Conservation (phyloP, 192 early-diverging fungal species). For the Coemansia nantahalensis region DNA sequence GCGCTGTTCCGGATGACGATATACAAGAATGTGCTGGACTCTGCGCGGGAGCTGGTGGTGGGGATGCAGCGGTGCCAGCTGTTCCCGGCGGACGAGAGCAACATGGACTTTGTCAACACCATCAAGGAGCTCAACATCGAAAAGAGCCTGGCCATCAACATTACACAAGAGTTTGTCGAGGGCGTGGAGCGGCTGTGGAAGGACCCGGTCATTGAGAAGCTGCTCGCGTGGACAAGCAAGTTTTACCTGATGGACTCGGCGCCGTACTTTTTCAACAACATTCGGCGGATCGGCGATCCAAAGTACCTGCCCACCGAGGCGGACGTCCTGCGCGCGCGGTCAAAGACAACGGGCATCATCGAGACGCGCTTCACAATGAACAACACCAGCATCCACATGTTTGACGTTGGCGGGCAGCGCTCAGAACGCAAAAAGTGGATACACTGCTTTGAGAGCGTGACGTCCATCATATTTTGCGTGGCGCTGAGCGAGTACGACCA, state of each 20-base stretch:
- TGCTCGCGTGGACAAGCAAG: slow-evolving; percentile 72
- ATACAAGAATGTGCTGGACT: slow-evolving; percentile 85
- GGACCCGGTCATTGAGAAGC: slow-evolving; percentile 63
- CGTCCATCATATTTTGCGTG: slow-evolving; percentile 93
- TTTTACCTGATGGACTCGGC: slow-evolving; percentile 93
- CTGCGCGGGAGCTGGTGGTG: slow-evolving; percentile 69
- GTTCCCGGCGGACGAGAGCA: slow-evolving; percentile 54
- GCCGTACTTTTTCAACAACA: slow-evolving; percentile 90
- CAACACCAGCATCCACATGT: slow-evolving; percentile 90
- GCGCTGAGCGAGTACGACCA: slow-evolving; percentile 94
- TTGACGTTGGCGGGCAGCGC: slow-evolving; percentile 98
- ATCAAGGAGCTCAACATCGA: slow-evolving; percentile 50
- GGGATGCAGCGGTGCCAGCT: slow-evolving; percentile 68
- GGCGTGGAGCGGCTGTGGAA: slow-evolving; percentile 71
- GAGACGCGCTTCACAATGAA: slow-evolving; percentile 94
- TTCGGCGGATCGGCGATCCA: slow-evolving; percentile 76
- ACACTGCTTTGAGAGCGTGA: slow-evolving; percentile 98
- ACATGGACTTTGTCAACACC: slow-evolving; percentile 45
- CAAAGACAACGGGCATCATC: slow-evolving; percentile 96
- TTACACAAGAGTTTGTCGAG: slow-evolving; percentile 66
- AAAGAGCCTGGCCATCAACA: slow-evolving; percentile 56
- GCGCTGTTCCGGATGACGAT: slow-evolving; percentile 73
- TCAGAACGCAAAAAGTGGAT: slow-evolving; percentile 99
- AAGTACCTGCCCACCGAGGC: slow-evolving; percentile 90
- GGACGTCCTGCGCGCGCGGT: slow-evolving; percentile 94